Conservation (phyloP, 345 rosid species). For the Linum lewisii region DNA sequence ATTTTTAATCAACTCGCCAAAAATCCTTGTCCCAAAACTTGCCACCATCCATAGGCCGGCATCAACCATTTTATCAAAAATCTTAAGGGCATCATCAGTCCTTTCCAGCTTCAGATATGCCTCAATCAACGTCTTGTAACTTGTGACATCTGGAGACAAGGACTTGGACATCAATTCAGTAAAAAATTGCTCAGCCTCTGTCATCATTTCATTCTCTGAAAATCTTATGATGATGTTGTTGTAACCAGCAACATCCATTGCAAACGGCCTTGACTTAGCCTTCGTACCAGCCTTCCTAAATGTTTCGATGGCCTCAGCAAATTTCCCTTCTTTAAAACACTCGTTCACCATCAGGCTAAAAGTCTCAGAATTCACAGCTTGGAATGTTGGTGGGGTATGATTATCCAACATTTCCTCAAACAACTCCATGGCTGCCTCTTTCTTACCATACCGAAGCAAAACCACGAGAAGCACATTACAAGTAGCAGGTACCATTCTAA, state of each 20-base stretch:
- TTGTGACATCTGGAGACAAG: slow-evolving; percentile 62
- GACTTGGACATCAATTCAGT: slow-evolving; percentile 48
- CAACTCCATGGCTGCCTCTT: slow-evolving; percentile 55
- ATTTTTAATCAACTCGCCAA: slow-evolving; percentile 55
- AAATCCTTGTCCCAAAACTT: slow-evolving; percentile 66
- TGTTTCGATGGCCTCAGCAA: slow-evolving; percentile 45
- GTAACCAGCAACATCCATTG: slow-evolving; percentile 77
- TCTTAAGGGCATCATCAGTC: slow-evolving; percentile 56
- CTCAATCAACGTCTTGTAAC: slow-evolving; percentile 66
- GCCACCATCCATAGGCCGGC: slow-evolving; percentile 76
- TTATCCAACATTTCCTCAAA: slow-evolving; percentile 80
- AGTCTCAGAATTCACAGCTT: slow-evolving; percentile 81
- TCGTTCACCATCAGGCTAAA: slow-evolving; percentile 80
- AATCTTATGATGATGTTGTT: slow-evolving; percentile 61
- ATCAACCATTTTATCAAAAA: slow-evolving; percentile 63
- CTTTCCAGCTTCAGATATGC: slow-evolving; percentile 59
- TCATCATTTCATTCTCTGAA: slow-evolving; percentile 69
- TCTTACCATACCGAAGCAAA: slow-evolving; percentile 60
- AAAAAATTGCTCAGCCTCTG: slow-evolving; percentile 60
- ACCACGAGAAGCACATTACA: slow-evolving; percentile 79
- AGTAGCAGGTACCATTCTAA: slow-evolving; percentile 71
- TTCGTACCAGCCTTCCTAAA: slow-evolving; percentile 72
- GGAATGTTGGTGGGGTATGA: slow-evolving; percentile 74
- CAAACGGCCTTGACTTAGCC: slow-evolving; percentile 58
- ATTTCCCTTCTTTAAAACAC: slow-evolving; percentile 67